A percentile compares a stretch with the other conserved stretches of the same genome.
Evolutionary conservation across 2,329 filamentous ascomycete genomes (phyloP).

Genomic region (Stagonosporopsis vannaccii): DNA sequence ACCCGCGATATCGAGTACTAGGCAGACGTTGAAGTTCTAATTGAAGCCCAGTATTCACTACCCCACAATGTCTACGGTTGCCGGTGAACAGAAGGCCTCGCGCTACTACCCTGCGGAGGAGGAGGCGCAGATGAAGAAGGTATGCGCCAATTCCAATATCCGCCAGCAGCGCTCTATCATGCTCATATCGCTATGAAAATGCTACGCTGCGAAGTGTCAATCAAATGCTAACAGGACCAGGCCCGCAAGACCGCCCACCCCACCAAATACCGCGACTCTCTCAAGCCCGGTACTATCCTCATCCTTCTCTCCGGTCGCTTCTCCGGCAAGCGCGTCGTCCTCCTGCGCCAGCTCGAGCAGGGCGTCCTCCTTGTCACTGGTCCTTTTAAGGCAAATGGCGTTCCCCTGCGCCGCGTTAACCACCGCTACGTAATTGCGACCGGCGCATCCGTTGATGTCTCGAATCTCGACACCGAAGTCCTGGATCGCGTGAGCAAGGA

Average conservation of each 20-base stretch:
- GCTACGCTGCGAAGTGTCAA: slow-evolving; percentile 1
- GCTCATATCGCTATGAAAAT: not conserved
- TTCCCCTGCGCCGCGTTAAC: slow-evolving; percentile 92
- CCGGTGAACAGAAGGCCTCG: slow-evolving; percentile 75
- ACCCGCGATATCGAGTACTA: not conserved
- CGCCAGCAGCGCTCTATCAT: not conserved
- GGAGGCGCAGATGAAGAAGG: slow-evolving; percentile 88
- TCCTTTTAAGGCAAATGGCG: slow-evolving; percentile 99
- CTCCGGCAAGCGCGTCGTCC: slow-evolving; percentile 98
- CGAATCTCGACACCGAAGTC: slow-evolving; percentile 74
- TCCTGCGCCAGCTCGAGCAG: slow-evolving; percentile 94
- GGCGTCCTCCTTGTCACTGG: slow-evolving; percentile 98
- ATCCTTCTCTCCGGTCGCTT: slow-evolving; percentile 99
- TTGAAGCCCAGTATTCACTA: slow-evolving; percentile 3
- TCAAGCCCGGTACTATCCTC: slow-evolving; percentile 92
- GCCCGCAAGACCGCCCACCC: slow-evolving; percentile 92
- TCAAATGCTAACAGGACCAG: slow-evolving; percentile 57
- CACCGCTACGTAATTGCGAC: slow-evolving; percentile 92
- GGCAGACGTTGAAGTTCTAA: slow-evolving; percentile 2
- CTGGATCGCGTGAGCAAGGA: slow-evolving; percentile 78
- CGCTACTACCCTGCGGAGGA: slow-evolving; percentile 99
- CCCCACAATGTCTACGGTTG: slow-evolving; percentile 30
- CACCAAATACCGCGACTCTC: slow-evolving; percentile 85
- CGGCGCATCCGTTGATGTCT: slow-evolving; percentile 81
- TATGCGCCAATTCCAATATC: slow-evolving; percentile 61